These are phyloP conservation scores for Neopestalotiopsis clavispora DNA, from an alignment of 2,329 filamentous ascomycete species.

Conservation along the genomic window DNA sequence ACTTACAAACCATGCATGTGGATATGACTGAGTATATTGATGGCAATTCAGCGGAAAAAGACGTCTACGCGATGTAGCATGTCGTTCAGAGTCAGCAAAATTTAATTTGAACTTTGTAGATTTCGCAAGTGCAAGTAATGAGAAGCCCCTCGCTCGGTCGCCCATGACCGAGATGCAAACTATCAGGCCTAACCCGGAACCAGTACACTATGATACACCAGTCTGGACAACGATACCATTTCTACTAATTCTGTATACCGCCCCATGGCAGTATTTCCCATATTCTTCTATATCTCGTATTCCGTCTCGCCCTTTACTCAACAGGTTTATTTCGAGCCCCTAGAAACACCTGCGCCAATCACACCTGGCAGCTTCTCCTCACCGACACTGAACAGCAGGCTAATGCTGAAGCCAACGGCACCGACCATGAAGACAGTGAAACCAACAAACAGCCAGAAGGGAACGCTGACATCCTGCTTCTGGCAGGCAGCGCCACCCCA, in stretches of 20 bases:
- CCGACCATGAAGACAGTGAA: conserved; percentile 74
- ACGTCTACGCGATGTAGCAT: not conserved
- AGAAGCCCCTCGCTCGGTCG: not conserved
- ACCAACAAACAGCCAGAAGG: conserved; percentile 85
- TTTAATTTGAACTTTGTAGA: conserved; percentile 5
- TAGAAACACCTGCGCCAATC: conserved; percentile 91
- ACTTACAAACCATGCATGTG: not conserved
- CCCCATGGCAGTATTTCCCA: conserved; percentile 4
- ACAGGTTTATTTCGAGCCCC: conserved; percentile 58
- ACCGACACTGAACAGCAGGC: conserved; percentile 82
- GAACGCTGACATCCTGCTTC: conserved; percentile 87
- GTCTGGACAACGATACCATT: conserved; percentile 7
- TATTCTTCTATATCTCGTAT: not conserved
- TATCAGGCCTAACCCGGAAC: not conserved
- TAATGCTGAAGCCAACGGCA: conserved; percentile 72
- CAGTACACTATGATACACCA: conserved; percentile 22
- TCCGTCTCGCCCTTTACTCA: not conserved
- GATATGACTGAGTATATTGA: not conserved
- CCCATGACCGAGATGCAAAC: not conserved
- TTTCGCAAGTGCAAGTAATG: conserved; percentile 3
- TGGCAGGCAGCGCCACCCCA: conserved; percentile 90
- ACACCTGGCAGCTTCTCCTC: conserved; percentile 89
- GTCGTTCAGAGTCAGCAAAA: not conserved
- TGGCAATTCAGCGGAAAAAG: conserved; percentile 18
- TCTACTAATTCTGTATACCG: conserved; percentile 4